Evolutionary conservation across 192 early-diverging fungal genomes (phyloP), one percentile per base, ranked within the genome.

Genomic region (Backusella tuberculispora): DNA sequence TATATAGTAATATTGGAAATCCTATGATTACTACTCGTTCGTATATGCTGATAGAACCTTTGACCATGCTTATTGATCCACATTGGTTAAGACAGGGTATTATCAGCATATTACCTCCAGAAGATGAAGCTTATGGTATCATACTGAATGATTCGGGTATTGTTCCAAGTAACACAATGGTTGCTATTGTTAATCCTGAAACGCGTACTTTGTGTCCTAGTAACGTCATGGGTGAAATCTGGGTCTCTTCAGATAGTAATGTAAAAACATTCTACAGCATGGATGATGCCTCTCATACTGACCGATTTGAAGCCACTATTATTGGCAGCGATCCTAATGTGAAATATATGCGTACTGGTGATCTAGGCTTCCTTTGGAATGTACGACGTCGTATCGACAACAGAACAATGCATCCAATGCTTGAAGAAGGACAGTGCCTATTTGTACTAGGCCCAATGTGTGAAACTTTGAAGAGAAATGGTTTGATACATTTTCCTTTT

Each of bases 211-310:
- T 93, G 8, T 90, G 93, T 74, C 79, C 87, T 6, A 87, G 87
- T 5, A 89, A 92, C 45, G 85, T 88, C 56, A 83, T 95, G 66
- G 95, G 95, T 50, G 95, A 95, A 83, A 95, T 96, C 14, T 96
- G 94, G 93, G 93, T 96, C 14, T 89, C 84, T 29, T 91, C 88
- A 17, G 85, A 89, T 46, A 50, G 82, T 34, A 90, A 87, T 75
- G 83, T 83, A 5, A 83, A 85, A 56, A 83, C 83, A 1, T 85
- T 82, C 34, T 80, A 85, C 47, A 80, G 80, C 1, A 73, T 81
- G 12, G 83, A 83, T 37, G 80, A 79, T 38, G 76, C 77, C 4
- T 72, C 78, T 13, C 79, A 86, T 43, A 46, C 63, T 24, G 74
- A 76, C 34, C 72, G 80, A 29, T 86, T 84, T 45, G 79, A 75